Evolutionary conservation across 1,284 basidiomycete genomes (phyloP).

Genomic region (Fistulinella staudtii): DNA sequence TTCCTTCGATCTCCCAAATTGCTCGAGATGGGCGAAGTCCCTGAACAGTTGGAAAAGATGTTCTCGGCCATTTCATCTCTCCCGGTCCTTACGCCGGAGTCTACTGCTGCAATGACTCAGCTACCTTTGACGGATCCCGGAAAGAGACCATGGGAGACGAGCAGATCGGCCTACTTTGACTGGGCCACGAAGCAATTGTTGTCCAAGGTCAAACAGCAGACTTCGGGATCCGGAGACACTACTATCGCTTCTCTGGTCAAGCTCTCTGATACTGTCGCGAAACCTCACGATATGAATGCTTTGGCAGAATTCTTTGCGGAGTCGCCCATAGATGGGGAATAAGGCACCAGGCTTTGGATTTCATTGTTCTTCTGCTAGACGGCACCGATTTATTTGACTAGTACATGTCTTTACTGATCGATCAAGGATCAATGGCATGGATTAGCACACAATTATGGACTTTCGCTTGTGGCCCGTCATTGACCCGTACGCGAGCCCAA

Average conservation of each 20-base stretch:
- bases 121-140: slow-evolving; percentile 49
- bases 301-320: slow-evolving; percentile 22
- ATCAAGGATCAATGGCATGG: background rate
- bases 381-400: background rate
- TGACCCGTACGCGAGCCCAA: too few relatives aligned
- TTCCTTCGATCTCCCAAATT: slow-evolving; percentile 40
- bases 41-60: slow-evolving; percentile 40
- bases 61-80: slow-evolving; percentile 47
- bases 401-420: slow-evolving; percentile 4
- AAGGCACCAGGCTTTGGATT: background rate
- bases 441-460: too few relatives aligned
- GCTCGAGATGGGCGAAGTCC: slow-evolving; percentile 35
- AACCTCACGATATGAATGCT: slow-evolving; percentile 31
- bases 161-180: slow-evolving; percentile 59
- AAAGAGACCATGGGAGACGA: slow-evolving; percentile 69
- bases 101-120: slow-evolving; percentile 38
- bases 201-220: slow-evolving; percentile 41
- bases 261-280: slow-evolving; percentile 29
- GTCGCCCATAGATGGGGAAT: background rate
- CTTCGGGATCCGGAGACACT: slow-evolving; percentile 29
- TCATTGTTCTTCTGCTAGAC: background rate
- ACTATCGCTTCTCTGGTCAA: slow-evolving; percentile 27
- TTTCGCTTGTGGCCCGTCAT: too few relatives aligned
- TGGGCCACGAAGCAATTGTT: slow-evolving; percentile 62
- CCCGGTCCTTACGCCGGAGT: slow-evolving; percentile 46